These are phyloP conservation scores for Scorias spongiosa DNA, from an alignment of 2,329 filamentous ascomycete species.

Conservation along the genomic window DNA sequence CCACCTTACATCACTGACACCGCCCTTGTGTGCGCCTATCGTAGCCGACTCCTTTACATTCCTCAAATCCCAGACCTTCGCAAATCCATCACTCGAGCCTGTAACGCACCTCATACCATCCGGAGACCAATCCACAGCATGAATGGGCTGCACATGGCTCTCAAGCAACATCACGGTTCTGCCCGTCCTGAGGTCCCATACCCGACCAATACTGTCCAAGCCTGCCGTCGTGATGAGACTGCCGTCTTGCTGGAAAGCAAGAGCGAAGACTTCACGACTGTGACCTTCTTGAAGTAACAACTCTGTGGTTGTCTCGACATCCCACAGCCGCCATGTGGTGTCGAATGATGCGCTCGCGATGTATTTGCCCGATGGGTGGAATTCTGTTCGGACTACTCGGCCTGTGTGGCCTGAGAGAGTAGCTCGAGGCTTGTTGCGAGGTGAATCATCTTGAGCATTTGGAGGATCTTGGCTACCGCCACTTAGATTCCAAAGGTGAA, in stretches of 20 bases:
- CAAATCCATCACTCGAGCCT: constrained; percentile 83
- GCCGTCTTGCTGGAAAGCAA: constrained; percentile 82
- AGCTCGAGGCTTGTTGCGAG: constrained; percentile 20
- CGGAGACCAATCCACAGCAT: constrained; percentile 79
- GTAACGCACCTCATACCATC: constrained; percentile 90
- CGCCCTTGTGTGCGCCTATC: constrained; percentile 79
- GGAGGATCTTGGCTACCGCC: constrained; percentile 31
- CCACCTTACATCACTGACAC: constrained; percentile 87
- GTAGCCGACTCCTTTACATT: constrained; percentile 72
- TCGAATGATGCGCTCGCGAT: constrained; percentile 90
- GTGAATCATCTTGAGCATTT: constrained; percentile 53
- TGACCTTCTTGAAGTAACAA: constrained; percentile 86
- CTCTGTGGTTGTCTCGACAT: constrained; percentile 72
- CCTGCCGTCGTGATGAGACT: constrained; percentile 85
- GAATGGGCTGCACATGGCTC: constrained; percentile 84
- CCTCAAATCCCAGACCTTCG: constrained; percentile 95
- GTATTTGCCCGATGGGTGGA: constrained; percentile 82
- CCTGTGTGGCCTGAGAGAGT: constrained; percentile 72
- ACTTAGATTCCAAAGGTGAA: constrained; percentile 74
- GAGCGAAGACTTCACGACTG: constrained; percentile 78
- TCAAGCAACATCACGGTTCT: constrained; percentile 93
- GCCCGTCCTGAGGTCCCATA: constrained; percentile 89
- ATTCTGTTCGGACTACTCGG: constrained; percentile 81
- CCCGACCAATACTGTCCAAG: constrained; percentile 80
- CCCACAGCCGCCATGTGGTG: constrained; percentile 94